Conservation (phyloP, 169 alveolate genomes). For the Sarcocystis neurona region DNA sequence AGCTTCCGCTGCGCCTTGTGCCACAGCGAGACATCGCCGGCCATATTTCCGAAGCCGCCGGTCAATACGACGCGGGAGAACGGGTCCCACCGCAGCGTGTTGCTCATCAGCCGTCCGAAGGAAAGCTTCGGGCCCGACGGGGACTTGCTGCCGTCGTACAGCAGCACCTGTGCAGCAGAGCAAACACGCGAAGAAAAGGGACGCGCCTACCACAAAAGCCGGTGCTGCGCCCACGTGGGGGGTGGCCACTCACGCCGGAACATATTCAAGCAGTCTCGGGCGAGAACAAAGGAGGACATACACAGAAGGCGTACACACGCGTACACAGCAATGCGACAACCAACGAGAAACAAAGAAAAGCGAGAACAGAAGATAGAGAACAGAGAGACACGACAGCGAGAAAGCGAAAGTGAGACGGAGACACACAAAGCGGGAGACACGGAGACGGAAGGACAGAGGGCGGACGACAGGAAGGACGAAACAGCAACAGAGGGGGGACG, state of each 20-base stretch:
- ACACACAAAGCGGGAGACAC: too few species aligned
- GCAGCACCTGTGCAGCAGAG: background rate
- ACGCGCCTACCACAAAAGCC: background rate
- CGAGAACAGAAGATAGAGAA: background rate
- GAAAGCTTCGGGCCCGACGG: slow-evolving; percentile 44
- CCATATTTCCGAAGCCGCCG: slow-evolving; percentile 64
- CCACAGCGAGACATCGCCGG: slow-evolving; percentile 57
- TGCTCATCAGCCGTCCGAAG: slow-evolving; percentile 42
- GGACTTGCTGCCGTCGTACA: slow-evolving; percentile 56
- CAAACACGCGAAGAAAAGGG: background rate
- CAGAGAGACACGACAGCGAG: background rate
- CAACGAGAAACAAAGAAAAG: background rate
- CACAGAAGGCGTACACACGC: background rate
- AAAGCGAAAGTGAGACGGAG: background rate
- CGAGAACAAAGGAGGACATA: background rate
- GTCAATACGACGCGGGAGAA: slow-evolving; percentile 31
- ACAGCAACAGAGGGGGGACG: too few species aligned
- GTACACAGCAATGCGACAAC: background rate
- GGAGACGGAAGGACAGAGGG: too few species aligned
- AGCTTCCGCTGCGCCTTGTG: slow-evolving; percentile 18
- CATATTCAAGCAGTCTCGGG: too few species aligned
- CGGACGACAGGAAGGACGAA: too few species aligned
- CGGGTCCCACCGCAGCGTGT: slow-evolving; percentile 53
- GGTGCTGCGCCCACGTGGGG: background rate
- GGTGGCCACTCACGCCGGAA: too few species aligned